A percentile compares a stretch with the other conserved stretches of the same genome.
phyloP scores from a whole-genome alignment of 2,329 filamentous ascomycete species.

The Aspergillus quadricinctus region DNA sequence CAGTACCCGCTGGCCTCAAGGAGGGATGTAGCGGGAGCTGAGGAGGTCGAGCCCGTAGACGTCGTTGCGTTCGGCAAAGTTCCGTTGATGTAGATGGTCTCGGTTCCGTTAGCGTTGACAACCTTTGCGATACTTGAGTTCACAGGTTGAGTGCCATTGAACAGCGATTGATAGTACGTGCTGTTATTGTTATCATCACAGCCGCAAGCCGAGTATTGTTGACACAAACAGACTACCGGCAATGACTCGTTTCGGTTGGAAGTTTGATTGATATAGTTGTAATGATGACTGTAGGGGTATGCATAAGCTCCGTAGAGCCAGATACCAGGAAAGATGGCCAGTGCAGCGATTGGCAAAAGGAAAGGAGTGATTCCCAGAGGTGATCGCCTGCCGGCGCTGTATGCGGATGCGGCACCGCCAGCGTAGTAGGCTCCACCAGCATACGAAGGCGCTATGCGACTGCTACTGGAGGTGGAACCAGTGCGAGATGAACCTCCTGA shows the following conservation, averaged over 20 bases:
- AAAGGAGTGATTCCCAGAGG: constrained; percentile 48
- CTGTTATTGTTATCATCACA: constrained; percentile 51
- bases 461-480: constrained; percentile 3
- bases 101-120: constrained; percentile 40
- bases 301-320: constrained; percentile 55
- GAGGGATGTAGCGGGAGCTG: constrained; percentile 15
- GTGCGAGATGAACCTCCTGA: constrained; percentile 20
- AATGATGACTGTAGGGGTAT: constrained; percentile 49
- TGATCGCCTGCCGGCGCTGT: constrained; percentile 43
- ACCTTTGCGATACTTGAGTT: constrained; percentile 39
- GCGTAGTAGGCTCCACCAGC: constrained; percentile 52
- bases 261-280: constrained; percentile 45
- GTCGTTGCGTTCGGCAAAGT: constrained; percentile 45
- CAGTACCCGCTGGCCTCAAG: constrained; percentile 38
- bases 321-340: constrained; percentile 48
- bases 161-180: constrained; percentile 39
- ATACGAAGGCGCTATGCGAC: constrained; percentile 37
- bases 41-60: constrained; percentile 25
- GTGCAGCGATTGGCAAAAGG: constrained; percentile 44
- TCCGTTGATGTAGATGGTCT: constrained; percentile 46
- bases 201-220: constrained; percentile 51
- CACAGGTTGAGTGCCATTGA: constrained; percentile 37
- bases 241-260: constrained; percentile 46
- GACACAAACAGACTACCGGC: constrained; percentile 55
- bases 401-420: constrained; percentile 51